These are phyloP conservation scores for Tylopilus sp. DNA, from an alignment of 1,284 basidiomycete genomes.

Conservation along the genomic window DNA sequence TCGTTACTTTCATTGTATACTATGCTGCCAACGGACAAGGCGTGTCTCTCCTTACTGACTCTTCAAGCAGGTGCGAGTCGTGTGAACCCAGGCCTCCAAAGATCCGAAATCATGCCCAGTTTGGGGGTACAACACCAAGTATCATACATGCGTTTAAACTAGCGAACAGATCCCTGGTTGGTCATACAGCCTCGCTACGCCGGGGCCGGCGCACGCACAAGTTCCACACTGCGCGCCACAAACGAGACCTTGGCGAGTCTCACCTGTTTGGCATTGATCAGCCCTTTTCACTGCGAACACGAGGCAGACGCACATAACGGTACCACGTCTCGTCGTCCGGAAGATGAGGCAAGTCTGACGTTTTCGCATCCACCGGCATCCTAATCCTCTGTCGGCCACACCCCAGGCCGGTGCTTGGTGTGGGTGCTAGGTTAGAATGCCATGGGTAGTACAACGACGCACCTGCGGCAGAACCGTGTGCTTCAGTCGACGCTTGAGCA, in stretches of 20 bases:
- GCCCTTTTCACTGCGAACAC: neutral
- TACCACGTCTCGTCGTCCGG: constrained; percentile 31
- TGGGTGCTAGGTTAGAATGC: neutral
- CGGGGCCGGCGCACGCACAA: constrained; percentile 12
- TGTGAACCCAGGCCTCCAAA: too few species aligned
- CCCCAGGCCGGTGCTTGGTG: neutral
- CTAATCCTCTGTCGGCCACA: constrained; percentile 18
- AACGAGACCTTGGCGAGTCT: constrained; percentile 17
- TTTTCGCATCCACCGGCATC: constrained; percentile 26
- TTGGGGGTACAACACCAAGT: too few species aligned
- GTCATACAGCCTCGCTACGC: neutral
- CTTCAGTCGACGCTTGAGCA: constrained; percentile 25
- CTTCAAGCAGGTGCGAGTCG: too few species aligned
- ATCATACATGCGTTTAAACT: neutral
- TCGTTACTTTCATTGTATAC: constrained; percentile 2
- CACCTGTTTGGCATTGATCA: constrained; percentile 13
- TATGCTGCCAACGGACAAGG: constrained; percentile 1
- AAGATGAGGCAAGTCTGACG: constrained; percentile 25
- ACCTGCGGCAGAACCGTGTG: constrained; percentile 27
- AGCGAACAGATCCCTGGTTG: neutral
- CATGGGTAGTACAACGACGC: neutral
- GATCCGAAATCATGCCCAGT: too few species aligned
- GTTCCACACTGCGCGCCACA: constrained; percentile 24
- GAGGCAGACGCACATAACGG: constrained; percentile 18
- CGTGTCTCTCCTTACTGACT: neutral